Base-by-base conservation (phyloP, 1,139 yeast genomes). In the Saccharomyces hybrid region DNA sequence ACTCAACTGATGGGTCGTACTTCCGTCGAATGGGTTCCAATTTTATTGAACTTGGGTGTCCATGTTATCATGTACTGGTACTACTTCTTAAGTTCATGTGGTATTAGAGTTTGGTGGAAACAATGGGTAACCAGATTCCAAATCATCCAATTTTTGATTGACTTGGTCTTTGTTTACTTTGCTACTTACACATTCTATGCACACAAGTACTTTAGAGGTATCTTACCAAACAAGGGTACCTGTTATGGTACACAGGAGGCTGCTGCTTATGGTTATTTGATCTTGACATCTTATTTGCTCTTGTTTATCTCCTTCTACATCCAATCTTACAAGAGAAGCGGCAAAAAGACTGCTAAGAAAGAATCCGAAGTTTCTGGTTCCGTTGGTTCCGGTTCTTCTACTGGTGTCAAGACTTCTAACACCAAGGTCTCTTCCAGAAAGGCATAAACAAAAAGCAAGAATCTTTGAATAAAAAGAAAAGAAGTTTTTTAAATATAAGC, bases 51-150 rank as follows among this genome's bases (percentile, higher is more conserved):
- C 78, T 78, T 93, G 73, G 88, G 83, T 56, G 99, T 93, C 50
- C 99, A 93, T 70, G 96, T 93, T 51, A 85, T 93, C 63, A 93
- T 93, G 99, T 93, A 93, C 82, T 93, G 91, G 88, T 93, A 93
- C 81, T 93, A 93, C 79, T 91, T 90, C 81, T 78, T 93, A 67
- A 81, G 93, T 62, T 89, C 98, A 16, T 82, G 96, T 72, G 96
- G 96, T 57, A 88, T 91, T 70, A 84, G 93, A 65, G 97, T 93
- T 56, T 91, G 98, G 98, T 93, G 99, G 99, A 93, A 93, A 75
- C 96, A 91, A 76, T 93, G 97, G 97, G 97, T 93, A 64, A 93
- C 99, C 52, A 82, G 96, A 63, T 84, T 88, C 80, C 99, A 93
- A 77, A 93, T 93, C 74, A 81, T 88, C 66, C 99, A 93, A 76